Conservation (phyloP, 2,329 filamentous ascomycete genomes). For the Fulvia fulva region DNA sequence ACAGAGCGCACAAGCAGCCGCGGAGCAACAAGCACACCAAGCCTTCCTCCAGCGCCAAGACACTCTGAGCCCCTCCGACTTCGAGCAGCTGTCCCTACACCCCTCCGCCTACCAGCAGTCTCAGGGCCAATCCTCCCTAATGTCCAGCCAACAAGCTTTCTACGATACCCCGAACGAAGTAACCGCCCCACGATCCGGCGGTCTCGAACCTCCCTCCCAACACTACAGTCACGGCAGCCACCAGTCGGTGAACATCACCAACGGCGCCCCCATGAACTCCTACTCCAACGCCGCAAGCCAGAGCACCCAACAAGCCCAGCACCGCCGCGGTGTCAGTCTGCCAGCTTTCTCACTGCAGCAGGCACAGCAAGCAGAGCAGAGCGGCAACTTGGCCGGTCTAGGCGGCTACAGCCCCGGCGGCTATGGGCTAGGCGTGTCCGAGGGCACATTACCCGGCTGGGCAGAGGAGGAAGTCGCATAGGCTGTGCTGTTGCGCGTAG, state of each 20-base stretch:
- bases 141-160: conserved; percentile 71
- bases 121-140: conserved; percentile 33
- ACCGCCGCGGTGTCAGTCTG: conserved; percentile 82
- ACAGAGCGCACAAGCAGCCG: conserved; percentile 63
- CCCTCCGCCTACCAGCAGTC: neutral
- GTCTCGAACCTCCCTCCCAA: conserved; percentile 29
- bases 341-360: conserved; percentile 63
- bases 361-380: conserved; percentile 39
- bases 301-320: conserved; percentile 42
- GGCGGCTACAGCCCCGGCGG: conserved; percentile 52
- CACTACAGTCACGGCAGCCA: conserved; percentile 54
- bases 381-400: conserved; percentile 55
- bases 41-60: conserved; percentile 43
- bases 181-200: conserved; percentile 35
- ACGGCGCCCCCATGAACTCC: conserved; percentile 18
- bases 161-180: conserved; percentile 66
- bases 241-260: conserved; percentile 47
- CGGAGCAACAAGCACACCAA: conserved; percentile 49
- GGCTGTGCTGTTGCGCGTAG: neutral
- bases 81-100: conserved; percentile 47
- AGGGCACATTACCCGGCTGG: conserved; percentile 58
- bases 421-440: conserved; percentile 58
- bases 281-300: conserved; percentile 46
- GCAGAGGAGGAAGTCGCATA: conserved; percentile 57
- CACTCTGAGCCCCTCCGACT: conserved; percentile 47